Percentiles rank a stretch among this genome's conserved stretches.
Conservation (phyloP, 139 green algal species). For the Mesostigma viride region DNA sequence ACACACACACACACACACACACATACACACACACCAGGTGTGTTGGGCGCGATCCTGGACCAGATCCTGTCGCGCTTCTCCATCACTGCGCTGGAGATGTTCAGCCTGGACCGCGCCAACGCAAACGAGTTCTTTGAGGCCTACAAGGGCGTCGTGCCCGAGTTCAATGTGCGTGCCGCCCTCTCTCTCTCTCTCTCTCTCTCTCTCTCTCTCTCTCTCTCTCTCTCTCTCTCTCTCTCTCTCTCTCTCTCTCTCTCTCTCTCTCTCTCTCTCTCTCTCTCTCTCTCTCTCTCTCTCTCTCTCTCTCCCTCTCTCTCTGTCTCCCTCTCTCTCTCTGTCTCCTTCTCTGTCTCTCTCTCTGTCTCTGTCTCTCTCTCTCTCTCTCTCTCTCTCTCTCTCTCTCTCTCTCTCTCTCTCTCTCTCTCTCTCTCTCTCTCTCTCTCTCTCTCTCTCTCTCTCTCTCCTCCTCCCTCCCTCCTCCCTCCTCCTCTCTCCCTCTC, state of each 20-base stretch:
- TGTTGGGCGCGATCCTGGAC: too few relatives aligned
- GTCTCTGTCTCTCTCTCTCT: slow-evolving; percentile 2
- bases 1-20: too few relatives aligned
- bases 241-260: slow-evolving; percentile 5
- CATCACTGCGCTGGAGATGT: slow-evolving; percentile 48
- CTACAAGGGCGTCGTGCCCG: slow-evolving; percentile 62
- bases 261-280: slow-evolving; percentile 5
- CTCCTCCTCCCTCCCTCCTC: not conserved
- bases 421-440: slow-evolving; percentile 5
- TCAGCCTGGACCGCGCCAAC: slow-evolving; percentile 40
- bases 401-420: slow-evolving; percentile 5
- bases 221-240: slow-evolving; percentile 5
- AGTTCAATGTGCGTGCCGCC: slow-evolving; percentile 44
- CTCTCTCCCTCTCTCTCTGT: slow-evolving; percentile 1
- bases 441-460: slow-evolving; percentile 5
- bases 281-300: slow-evolving; percentile 5
- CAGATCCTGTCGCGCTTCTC: slow-evolving; percentile 36
- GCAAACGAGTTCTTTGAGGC: slow-evolving; percentile 53
- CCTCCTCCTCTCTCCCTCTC: not conserved
- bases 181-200: slow-evolving; percentile 5
- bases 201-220: slow-evolving; percentile 5
- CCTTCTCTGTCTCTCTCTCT: not conserved
- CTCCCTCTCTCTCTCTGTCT: slow-evolving; percentile 1
- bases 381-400: slow-evolving; percentile 5
- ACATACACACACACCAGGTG: too few relatives aligned